These are phyloP conservation scores for Metschnikowia corniflorae DNA, from an alignment of 805 yeast species.

Conservation along the genomic window DNA sequence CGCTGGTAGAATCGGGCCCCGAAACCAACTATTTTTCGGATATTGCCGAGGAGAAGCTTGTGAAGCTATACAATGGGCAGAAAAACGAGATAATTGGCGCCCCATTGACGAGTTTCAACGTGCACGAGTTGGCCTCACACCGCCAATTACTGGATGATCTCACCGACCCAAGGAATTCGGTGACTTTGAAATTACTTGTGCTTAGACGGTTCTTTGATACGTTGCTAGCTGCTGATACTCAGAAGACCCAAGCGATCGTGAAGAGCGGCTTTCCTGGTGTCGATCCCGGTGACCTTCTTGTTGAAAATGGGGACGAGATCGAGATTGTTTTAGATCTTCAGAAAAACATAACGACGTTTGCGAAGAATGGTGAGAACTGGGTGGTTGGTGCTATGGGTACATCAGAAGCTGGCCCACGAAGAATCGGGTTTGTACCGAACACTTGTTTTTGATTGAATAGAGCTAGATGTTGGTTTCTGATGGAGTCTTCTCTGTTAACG, in stretches of 20 bases:
- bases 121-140: neutral
- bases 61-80: slow-evolving; percentile 28
- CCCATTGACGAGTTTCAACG: slow-evolving; percentile 20
- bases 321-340: slow-evolving; percentile 34
- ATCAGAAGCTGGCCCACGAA: slow-evolving; percentile 7
- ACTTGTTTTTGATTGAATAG: slow-evolving; percentile 15
- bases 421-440: slow-evolving; percentile 39
- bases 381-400: slow-evolving; percentile 25
- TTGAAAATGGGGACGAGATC: slow-evolving; percentile 30
- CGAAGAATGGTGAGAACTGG: slow-evolving; percentile 27
- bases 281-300: slow-evolving; percentile 37
- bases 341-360: slow-evolving; percentile 19
- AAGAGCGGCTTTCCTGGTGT: slow-evolving; percentile 28
- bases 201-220: slow-evolving; percentile 23
- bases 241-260: slow-evolving; percentile 10
- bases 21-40: slow-evolving; percentile 1
- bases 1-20: slow-evolving; percentile 3
- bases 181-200: slow-evolving; percentile 25
- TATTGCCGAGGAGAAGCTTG: slow-evolving; percentile 19
- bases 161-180: slow-evolving; percentile 15
- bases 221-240: slow-evolving; percentile 1
- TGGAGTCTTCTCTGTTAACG: too few species aligned
- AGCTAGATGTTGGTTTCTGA: too few species aligned
- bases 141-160: neutral
- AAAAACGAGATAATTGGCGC: slow-evolving; percentile 33